These are phyloP conservation scores for Sinapis alba DNA, from an alignment of 441 rosid genomes.

Conservation along the genomic window DNA sequence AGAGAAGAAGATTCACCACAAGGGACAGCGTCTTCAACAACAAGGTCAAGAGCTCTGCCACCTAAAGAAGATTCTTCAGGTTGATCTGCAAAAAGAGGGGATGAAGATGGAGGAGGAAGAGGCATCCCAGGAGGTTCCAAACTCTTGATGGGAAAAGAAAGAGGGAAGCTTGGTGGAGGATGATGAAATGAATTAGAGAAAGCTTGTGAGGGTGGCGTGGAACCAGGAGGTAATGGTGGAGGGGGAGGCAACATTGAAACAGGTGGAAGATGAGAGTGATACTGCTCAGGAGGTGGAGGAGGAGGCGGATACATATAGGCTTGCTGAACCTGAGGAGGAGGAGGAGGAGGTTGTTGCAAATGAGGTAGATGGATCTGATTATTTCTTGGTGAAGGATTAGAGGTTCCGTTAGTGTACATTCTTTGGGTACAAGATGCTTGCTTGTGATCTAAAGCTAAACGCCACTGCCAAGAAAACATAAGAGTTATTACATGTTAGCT, in stretches of 20 bases:
- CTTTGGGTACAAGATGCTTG: not conserved
- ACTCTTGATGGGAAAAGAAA: conserved; percentile 5
- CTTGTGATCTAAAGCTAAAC: not conserved
- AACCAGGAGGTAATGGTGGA: conserved; percentile 35
- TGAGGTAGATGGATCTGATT: conserved; percentile 17
- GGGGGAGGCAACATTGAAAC: conserved; percentile 47
- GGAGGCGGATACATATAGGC: conserved; percentile 38
- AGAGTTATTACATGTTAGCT: not conserved
- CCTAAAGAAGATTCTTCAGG: conserved; percentile 12
- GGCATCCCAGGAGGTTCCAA: conserved; percentile 37
- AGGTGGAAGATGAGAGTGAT: conserved; percentile 40
- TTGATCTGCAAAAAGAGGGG: conserved; percentile 38
- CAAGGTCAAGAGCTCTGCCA: conserved; percentile 27
- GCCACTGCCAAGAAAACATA: not conserved
- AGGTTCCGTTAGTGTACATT: conserved; percentile 25
- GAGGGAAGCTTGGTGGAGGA: conserved; percentile 37
- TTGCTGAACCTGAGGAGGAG: conserved; percentile 36
- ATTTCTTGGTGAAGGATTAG: conserved; percentile 17
- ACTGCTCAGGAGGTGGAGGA: conserved; percentile 38
- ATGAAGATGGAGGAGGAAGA: conserved; percentile 41
- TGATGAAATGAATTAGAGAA: conserved; percentile 34
- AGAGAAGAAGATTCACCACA: conserved; percentile 34
- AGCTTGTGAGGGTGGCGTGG: not conserved
- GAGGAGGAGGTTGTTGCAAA: conserved; percentile 31
- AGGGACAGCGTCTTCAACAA: conserved; percentile 13